These are phyloP conservation scores for Solanum arcanum DNA, from an alignment of 257 asterid genomes.

Conservation along the genomic window DNA sequence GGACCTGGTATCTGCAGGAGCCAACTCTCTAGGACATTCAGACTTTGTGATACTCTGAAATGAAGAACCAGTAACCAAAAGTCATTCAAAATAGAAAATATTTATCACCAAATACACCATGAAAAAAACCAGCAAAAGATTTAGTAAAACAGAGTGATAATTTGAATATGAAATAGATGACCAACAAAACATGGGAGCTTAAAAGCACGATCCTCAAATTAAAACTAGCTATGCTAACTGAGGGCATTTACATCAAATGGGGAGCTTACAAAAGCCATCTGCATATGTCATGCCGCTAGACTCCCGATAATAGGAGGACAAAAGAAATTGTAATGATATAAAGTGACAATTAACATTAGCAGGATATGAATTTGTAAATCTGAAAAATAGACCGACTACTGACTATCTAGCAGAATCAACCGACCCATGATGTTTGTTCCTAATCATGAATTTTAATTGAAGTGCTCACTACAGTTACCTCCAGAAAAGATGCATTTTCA, in stretches of 20 bases:
- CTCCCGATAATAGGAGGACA: neutral
- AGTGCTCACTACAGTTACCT: slow-evolving; percentile 32
- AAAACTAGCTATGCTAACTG: neutral
- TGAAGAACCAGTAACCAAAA: neutral
- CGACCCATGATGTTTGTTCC: neutral
- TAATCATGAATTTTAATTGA: neutral
- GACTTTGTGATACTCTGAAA: slow-evolving; percentile 77
- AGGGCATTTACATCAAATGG: neutral
- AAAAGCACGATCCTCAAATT: neutral
- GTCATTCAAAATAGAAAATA: neutral
- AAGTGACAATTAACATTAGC: neutral
- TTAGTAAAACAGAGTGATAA: neutral
- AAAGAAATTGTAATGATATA: neutral
- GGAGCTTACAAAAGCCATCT: neutral
- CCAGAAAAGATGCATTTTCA: slow-evolving; percentile 66
- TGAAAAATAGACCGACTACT: neutral
- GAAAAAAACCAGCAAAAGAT: neutral
- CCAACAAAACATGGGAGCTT: neutral
- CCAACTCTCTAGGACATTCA: slow-evolving; percentile 94
- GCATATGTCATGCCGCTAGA: neutral
- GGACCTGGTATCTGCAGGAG: slow-evolving; percentile 67
- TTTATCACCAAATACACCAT: neutral
- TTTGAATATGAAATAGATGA: neutral
- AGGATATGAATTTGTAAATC: neutral
- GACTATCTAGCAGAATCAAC: neutral